Evolutionary conservation across 345 rosid genomes (phyloP).

Genomic region (Boechera retrofracta): DNA sequence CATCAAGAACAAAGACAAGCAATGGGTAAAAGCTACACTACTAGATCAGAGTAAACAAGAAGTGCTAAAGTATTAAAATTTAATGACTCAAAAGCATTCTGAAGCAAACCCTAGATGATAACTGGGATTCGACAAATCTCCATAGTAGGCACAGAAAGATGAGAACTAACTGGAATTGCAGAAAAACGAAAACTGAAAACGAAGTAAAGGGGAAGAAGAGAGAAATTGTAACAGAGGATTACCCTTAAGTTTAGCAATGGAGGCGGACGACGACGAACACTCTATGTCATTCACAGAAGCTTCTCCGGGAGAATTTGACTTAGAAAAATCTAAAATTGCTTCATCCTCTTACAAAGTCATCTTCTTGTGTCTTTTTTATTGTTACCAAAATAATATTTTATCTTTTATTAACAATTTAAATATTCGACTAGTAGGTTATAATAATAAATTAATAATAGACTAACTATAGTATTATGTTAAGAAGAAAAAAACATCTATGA

Average conservation of each 20-base stretch:
- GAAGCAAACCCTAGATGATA: slow-evolving; percentile 25
- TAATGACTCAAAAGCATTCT: neutral
- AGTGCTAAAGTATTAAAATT: slow-evolving; percentile 1
- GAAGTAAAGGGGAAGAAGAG: slow-evolving; percentile 12
- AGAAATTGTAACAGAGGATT: slow-evolving; percentile 4
- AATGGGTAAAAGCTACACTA: neutral
- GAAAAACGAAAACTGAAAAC: neutral
- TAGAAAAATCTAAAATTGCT: neutral
- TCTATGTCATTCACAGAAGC: neutral
- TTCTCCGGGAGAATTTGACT: neutral
- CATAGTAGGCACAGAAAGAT: neutral
- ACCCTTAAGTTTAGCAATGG: neutral
- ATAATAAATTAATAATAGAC: too few relatives aligned
- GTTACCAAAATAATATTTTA: too few relatives aligned
- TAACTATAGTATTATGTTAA: neutral
- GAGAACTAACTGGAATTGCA: neutral
- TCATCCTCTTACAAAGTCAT: neutral
- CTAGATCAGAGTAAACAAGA: slow-evolving; percentile 2
- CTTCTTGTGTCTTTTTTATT: neutral
- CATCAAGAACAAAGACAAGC: neutral
- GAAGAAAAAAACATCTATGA: neutral
- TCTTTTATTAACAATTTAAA: neutral
- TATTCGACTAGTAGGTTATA: neutral
- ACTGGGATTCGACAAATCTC: neutral
- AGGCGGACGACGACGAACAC: slow-evolving; percentile 13